Percentiles rank a stretch among this genome's conserved stretches.
phyloP scores from a whole-genome alignment of 768 basidiomycete genomes.

The Naganishia kalamii region DNA sequence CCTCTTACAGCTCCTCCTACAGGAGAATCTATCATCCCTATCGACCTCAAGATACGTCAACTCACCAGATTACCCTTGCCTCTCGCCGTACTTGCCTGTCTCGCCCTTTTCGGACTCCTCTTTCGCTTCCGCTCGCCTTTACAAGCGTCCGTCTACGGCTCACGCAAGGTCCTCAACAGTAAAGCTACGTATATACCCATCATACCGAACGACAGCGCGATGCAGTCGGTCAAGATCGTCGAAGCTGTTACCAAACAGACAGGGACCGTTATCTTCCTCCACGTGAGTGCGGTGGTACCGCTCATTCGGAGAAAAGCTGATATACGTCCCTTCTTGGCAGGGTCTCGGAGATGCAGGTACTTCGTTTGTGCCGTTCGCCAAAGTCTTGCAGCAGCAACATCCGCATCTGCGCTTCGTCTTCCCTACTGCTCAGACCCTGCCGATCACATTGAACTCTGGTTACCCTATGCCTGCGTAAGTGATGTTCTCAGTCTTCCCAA shows the following conservation, averaged over 20 bases:
- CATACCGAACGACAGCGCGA: constrained; percentile 14
- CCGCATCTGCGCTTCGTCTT: constrained; percentile 83
- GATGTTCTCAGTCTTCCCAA: neutral
- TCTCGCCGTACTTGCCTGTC: neutral
- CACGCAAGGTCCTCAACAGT: neutral
- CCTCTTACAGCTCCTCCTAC: no score
- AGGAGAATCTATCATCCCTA: neutral
- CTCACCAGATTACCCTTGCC: neutral
- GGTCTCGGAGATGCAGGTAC: constrained; percentile 30
- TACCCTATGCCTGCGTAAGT: constrained; percentile 43
- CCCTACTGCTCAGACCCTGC: constrained; percentile 64
- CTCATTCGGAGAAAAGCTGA: neutral
- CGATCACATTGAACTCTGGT: constrained; percentile 69
- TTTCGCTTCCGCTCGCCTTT: neutral
- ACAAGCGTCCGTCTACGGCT: neutral
- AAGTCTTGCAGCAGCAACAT: constrained; percentile 17
- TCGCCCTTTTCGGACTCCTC: neutral
- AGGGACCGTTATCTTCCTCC: constrained; percentile 81
- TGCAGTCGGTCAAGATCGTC: constrained; percentile 29
- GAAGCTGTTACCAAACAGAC: constrained; percentile 56
- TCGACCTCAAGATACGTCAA: neutral
- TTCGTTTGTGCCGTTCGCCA: constrained; percentile 45
- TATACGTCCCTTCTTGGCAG: constrained; percentile 23
- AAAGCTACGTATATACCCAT: neutral
- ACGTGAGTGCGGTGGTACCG: constrained; percentile 55